Evolutionary conservation across 2,329 filamentous ascomycete genomes (phyloP), one percentile per base, ranked within the genome.

Genomic region (Emydomyces testavorans): DNA sequence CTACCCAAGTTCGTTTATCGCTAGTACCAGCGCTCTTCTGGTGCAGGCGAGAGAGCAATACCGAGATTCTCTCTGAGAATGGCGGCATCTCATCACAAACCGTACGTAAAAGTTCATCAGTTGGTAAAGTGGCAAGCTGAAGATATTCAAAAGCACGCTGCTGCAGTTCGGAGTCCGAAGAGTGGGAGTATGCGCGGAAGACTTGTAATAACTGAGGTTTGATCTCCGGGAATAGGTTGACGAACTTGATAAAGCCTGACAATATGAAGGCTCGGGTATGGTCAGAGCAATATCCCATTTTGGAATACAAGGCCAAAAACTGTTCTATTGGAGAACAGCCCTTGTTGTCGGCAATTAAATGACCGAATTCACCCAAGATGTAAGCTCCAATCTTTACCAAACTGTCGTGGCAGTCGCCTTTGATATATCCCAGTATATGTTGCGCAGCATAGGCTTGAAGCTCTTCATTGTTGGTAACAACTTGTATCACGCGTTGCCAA

Each of bases 61-160:
- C 90, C 4, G 92, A 96, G 50, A 94, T 82, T 51, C 93, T 76
- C 65, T 98, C 89, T 0, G 92, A 93, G 68, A 96, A 98, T 0
- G 92, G 89, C 2, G 92, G 92, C 93, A 98, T 98, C 65, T 98
- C 92, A 58, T 98, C 92, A 64, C 89, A 94, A 4, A 98, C 82
- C 0, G 92, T 96, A 44, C 92, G 80, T 10, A 98, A 73, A 5
- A 98, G 76, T 55, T 96, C 89, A 58, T 98, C 92, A 0, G 86
- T 87, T 0, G 87, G 84, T 63, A 93, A 75, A 28, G 78, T 89
- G 15, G 88, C 87, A 53, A 98, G 73, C 0, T 84, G 80, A 51
- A 95, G 73, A 64, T 96, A 98, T 64, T 98, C 92, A 68, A 88
- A 98, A 11, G 92, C 90, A 67, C 92, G 76, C 69, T 98, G 92